Evolutionary conservation across 2,329 filamentous ascomycete species (phyloP), one percentile per base, ranked within the genome.

Genomic region (Xylaria hypoxylon): DNA sequence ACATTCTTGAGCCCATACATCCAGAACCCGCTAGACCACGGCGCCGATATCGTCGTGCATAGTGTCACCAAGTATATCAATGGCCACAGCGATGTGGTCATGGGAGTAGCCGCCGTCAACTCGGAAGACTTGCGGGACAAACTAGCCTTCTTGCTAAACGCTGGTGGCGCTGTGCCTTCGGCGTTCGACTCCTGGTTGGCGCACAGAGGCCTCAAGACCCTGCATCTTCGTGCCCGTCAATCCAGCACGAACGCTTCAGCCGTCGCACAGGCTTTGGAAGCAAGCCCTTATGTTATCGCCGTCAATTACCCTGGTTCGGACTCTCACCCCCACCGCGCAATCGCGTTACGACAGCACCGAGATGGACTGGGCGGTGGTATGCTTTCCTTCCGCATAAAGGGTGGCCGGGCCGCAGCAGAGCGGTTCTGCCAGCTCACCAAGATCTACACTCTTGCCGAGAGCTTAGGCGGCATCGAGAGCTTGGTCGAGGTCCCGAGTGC

Each of bases 61-160:
- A 94, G 90, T 62, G 96, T 99, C 62, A 99, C 96, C 50, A 99
- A 99, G 83, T 99, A 98, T 83, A 98, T 99, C 84, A 98, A 98
- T 80, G 96, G 96, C 57, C 96, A 99, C 84, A 87, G 89, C 78
- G 96, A 99, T 79, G 96, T 99, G 8, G 90, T 98, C 75, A 99
- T 99, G 96, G 96, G 96, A 71, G 92, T 96, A 33, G 95, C 94
- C 52, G 96, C 96, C 57, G 96, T 97, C 87, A 98, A 97, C 86
- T 92, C 91, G 33, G 89, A 93, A 63, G 86, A 89, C 19, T 85
- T 99, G 72, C 89, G 90, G 77, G 84, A 90, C 69, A 89, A 92
- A 47, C 87, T 99, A 24, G 85, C 88, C 58, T 99, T 98, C 85
- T 87, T 99, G 44, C 96, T 99, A 80, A 99, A 99, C 82, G 96